A percentile compares a stretch with the other conserved stretches of the same genome.
phyloP scores from a whole-genome alignment of 2,329 filamentous ascomycete species.

The Penicillium griseofulvum region DNA sequence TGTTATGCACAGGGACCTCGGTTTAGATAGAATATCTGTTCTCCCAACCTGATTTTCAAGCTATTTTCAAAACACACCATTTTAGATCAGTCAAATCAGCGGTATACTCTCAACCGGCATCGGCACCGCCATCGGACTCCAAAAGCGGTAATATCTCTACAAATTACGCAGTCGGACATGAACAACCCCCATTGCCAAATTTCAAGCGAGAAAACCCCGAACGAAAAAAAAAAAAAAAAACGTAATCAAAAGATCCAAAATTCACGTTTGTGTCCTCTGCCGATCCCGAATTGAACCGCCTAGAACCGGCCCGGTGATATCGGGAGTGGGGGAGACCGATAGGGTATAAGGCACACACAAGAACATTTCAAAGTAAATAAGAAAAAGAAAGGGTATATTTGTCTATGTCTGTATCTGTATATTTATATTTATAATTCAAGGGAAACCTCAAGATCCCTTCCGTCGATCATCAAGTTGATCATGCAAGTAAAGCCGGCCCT shows the following conservation, averaged over 20 bases:
- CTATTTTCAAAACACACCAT: not conserved
- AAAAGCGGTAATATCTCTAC: not conserved
- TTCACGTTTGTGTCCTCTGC: not conserved
- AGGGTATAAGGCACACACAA: constrained; percentile 2
- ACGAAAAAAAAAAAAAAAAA: not conserved
- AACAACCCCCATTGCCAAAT: not conserved
- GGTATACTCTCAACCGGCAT: not conserved
- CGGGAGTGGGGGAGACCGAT: constrained; percentile 5
- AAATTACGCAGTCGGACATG: not conserved
- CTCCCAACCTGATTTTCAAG: not conserved
- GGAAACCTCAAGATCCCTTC: constrained; percentile 10
- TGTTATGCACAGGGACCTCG: too few species aligned
- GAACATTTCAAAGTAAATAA: not conserved
- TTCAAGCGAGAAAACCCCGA: not conserved
- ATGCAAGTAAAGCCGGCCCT: constrained; percentile 32
- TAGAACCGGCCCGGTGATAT: constrained; percentile 19
- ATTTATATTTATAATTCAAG: not conserved
- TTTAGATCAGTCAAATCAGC: not conserved
- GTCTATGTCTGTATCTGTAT: constrained; percentile 9
- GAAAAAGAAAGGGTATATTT: constrained; percentile 25
- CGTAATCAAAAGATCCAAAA: not conserved
- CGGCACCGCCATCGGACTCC: not conserved
- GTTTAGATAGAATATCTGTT: too few species aligned
- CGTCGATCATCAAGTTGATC: constrained; percentile 25
- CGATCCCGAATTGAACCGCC: constrained; percentile 17